Conservation (phyloP, 352 stramenopile species). For the Phytopythium chamaehyphon region DNA sequence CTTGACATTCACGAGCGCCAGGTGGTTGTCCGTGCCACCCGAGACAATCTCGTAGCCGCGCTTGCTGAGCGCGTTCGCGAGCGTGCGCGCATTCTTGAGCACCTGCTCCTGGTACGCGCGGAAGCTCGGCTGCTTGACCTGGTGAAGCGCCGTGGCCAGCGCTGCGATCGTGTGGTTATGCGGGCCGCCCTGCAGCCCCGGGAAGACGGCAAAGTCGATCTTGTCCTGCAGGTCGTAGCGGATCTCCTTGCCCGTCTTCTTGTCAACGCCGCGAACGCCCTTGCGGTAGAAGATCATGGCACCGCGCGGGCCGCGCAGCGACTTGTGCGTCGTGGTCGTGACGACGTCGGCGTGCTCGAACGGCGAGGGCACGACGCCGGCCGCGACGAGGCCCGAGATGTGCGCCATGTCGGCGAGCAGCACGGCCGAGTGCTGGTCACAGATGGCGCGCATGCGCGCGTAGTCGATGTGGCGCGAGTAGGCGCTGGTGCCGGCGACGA, state of each 20-base stretch:
- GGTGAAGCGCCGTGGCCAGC: conserved; percentile 96
- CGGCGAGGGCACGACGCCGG: conserved; percentile 94
- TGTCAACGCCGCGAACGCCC: conserved; percentile 89
- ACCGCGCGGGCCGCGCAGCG: conserved; percentile 95
- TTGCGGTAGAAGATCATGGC: conserved; percentile 99
- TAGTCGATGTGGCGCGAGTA: conserved; percentile 99
- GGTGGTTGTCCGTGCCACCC: conserved; percentile 98
- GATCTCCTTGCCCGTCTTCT: conserved; percentile 91
- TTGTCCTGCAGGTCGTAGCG: conserved; percentile 96
- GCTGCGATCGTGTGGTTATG: conserved; percentile 99
- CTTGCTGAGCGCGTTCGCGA: conserved; percentile 87
- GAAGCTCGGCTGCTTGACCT: conserved; percentile 94
- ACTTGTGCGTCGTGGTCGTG: conserved; percentile 99
- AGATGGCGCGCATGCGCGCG: conserved; percentile 97
- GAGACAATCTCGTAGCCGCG: conserved; percentile 96
- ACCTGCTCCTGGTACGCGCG: conserved; percentile 98
- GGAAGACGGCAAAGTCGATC: conserved; percentile 99
- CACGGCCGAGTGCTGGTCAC: conserved; percentile 91
- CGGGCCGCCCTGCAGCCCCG: conserved; percentile 96
- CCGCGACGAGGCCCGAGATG: conserved; percentile 97
- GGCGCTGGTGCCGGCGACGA: conserved; percentile 97
- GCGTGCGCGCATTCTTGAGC: conserved; percentile 85
- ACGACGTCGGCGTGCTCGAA: conserved; percentile 99
- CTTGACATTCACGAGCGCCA: conserved; percentile 97
- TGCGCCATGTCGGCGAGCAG: conserved; percentile 99